These are phyloP conservation scores for Panicum hallii DNA, from an alignment of 202 grass and related monocot genomes.

Conservation along the genomic window DNA sequence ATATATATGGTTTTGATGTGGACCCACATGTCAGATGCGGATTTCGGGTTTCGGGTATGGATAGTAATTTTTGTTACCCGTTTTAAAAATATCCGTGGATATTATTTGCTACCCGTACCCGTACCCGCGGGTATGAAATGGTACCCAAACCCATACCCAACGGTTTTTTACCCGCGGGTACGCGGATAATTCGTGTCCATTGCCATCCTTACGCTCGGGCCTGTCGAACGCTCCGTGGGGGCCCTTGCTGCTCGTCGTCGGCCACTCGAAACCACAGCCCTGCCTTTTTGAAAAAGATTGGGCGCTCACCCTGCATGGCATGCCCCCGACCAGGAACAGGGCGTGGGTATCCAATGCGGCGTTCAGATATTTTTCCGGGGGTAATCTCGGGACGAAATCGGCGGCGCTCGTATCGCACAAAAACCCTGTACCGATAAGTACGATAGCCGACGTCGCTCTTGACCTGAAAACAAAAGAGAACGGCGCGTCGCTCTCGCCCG, in stretches of 20 bases:
- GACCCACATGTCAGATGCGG: too few species aligned
- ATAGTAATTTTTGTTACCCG: too few species aligned
- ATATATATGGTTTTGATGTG: too few species aligned
- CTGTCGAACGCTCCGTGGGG: neutral
- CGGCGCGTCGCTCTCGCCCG: neutral
- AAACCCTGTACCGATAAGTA: neutral
- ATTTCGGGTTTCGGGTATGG: too few species aligned
- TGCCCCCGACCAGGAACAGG: neutral
- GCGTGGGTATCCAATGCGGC: conserved; percentile 31
- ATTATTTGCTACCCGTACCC: too few species aligned
- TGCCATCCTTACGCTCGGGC: too few species aligned
- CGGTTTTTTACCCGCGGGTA: too few species aligned
- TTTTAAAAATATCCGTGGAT: too few species aligned
- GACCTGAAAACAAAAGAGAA: neutral
- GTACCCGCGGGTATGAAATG: too few species aligned
- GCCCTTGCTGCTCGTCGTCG: neutral
- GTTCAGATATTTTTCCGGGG: too few species aligned
- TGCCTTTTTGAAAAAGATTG: conserved; percentile 8
- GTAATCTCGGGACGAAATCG: neutral
- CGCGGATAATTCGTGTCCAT: too few species aligned
- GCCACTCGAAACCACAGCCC: neutral
- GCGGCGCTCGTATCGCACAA: neutral
- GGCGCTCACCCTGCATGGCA: neutral
- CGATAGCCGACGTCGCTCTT: neutral
- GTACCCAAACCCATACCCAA: too few species aligned